Evolutionary conservation across 306 rosid species (phyloP).

Genomic region (Medicago arabica): DNA sequence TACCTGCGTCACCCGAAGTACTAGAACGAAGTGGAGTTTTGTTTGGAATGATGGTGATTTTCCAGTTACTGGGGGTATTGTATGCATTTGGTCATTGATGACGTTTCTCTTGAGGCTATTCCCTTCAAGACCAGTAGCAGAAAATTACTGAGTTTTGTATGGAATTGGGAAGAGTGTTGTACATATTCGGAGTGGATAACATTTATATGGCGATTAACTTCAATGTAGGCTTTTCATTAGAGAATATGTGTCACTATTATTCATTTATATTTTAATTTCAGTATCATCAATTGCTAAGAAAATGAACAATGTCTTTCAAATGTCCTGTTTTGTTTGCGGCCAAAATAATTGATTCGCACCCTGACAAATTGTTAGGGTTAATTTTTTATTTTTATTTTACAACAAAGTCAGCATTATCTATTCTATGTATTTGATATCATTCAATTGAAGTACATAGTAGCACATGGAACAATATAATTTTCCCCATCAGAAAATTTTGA

Average conservation of each 20-base stretch:
- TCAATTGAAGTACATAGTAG: not conserved
- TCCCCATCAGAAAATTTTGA: not conserved
- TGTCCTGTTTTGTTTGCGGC: not conserved
- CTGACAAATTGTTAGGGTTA: not conserved
- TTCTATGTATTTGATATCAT: not conserved
- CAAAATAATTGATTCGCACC: not conserved
- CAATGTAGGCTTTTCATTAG: conserved; percentile 29
- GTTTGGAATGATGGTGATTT: conserved; percentile 66
- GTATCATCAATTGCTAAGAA: conserved; percentile 1
- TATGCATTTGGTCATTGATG: conserved; percentile 87
- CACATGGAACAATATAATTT: not conserved
- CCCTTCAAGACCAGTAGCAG: conserved; percentile 90
- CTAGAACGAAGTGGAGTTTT: conserved; percentile 61
- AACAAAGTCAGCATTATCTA: not conserved
- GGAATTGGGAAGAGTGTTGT: conserved; percentile 39
- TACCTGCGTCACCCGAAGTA: conserved; percentile 60
- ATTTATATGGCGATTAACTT: conserved; percentile 22
- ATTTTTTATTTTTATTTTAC: not conserved
- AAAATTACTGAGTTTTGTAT: conserved; percentile 64
- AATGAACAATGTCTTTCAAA: not conserved
- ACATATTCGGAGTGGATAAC: conserved; percentile 18
- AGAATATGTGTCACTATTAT: not conserved
- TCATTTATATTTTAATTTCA: conserved; percentile 14
- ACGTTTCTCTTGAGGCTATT: conserved; percentile 90
- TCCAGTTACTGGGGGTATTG: conserved; percentile 65